Evolutionary conservation across 2,329 filamentous ascomycete species (phyloP).

Genomic region (Talaromyces islandicus): DNA sequence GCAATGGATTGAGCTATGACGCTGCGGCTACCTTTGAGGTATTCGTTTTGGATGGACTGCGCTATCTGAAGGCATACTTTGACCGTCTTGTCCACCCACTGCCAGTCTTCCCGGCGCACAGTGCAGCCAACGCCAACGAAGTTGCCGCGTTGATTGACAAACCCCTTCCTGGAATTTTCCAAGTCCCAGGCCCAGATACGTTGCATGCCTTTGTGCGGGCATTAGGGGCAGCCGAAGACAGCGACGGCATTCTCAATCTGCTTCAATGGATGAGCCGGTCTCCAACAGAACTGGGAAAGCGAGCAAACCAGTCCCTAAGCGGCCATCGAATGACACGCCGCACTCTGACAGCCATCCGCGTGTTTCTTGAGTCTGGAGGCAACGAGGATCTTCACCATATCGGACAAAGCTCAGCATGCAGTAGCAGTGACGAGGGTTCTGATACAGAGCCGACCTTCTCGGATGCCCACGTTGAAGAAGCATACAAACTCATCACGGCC

Average conservation of each 20-base stretch:
- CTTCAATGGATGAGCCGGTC: conserved; percentile 38
- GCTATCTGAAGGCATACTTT: conserved; percentile 29
- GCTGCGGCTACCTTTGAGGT: conserved; percentile 16
- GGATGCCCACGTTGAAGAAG: conserved; percentile 26
- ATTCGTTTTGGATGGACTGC: conserved; percentile 25
- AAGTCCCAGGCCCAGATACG: conserved; percentile 31
- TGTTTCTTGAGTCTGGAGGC: conserved; percentile 32
- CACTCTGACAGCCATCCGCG: conserved; percentile 32
- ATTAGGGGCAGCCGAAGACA: conserved; percentile 35
- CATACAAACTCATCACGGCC: conserved; percentile 30
- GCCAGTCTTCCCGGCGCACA: neutral
- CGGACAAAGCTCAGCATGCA: neutral
- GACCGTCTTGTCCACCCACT: conserved; percentile 28
- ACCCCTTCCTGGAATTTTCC: conserved; percentile 24
- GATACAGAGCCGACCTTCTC: conserved; percentile 15
- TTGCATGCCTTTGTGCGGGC: conserved; percentile 39
- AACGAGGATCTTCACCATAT: neutral
- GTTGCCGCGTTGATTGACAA: neutral
- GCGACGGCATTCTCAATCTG: conserved; percentile 33
- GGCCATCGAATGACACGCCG: conserved; percentile 33
- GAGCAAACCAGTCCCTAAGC: conserved; percentile 30
- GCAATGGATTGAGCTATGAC: neutral
- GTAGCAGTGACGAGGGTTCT: neutral
- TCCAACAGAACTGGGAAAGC: conserved; percentile 25
- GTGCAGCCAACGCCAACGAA: neutral